A percentile compares a stretch with the other conserved stretches of the same genome.
Conservation (phyloP, 352 stramenopile genomes). For the Blastocystis sp. region DNA sequence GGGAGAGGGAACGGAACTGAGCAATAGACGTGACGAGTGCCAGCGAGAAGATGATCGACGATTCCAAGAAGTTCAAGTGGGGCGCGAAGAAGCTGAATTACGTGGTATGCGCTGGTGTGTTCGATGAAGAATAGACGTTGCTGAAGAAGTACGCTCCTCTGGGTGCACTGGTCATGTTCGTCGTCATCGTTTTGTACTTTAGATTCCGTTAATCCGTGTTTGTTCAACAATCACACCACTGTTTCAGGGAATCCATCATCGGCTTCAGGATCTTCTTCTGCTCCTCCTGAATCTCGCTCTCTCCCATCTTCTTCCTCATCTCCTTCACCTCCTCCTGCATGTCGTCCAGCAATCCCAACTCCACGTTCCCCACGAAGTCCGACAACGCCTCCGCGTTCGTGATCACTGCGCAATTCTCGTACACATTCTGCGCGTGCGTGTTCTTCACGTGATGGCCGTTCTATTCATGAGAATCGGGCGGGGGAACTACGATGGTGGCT, state of each 20-base stretch:
- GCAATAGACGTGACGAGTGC: slow-evolving; percentile 7
- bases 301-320: slow-evolving; percentile 46
- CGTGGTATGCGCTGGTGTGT: not conserved
- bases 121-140: slow-evolving; percentile 38
- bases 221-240: not conserved
- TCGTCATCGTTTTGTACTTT: slow-evolving; percentile 57
- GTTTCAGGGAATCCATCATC: slow-evolving; percentile 41
- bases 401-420: slow-evolving; percentile 60
- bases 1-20: not conserved
- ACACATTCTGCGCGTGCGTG: slow-evolving; percentile 66
- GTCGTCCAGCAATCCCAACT: slow-evolving; percentile 60
- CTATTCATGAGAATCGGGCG: not conserved
- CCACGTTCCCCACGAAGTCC: slow-evolving; percentile 57
- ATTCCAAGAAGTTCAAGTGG: slow-evolving; percentile 74
- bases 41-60: slow-evolving; percentile 45
- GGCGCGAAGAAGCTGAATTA: slow-evolving; percentile 74
- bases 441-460: slow-evolving; percentile 39
- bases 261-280: slow-evolving; percentile 51
- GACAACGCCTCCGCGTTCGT: slow-evolving; percentile 32
- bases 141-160: slow-evolving; percentile 59
- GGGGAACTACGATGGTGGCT: not conserved
- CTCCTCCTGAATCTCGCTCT: slow-evolving; percentile 38
- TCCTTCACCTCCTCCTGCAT: slow-evolving; percentile 68
- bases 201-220: slow-evolving; percentile 41
- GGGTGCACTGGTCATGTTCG: slow-evolving; percentile 14